phyloP scores from a whole-genome alignment of 106 monocot species.

The Ottelia alismoides region DNA sequence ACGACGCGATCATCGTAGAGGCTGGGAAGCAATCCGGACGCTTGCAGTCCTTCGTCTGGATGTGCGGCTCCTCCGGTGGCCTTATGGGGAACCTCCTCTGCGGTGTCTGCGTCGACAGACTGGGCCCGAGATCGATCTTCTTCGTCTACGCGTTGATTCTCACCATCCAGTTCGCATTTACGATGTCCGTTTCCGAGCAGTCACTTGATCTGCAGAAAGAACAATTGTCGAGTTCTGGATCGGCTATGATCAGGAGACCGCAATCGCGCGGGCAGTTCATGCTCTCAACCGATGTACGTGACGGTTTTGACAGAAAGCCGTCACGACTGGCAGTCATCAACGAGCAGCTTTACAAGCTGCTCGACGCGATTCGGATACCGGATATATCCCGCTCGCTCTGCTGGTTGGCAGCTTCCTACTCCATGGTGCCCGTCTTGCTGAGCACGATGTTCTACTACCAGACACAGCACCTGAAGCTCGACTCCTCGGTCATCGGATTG shows the following conservation, averaged over 20 bases:
- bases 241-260: not conserved
- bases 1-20: conserved; percentile 74
- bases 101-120: conserved; percentile 25
- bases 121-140: conserved; percentile 45
- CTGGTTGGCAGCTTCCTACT: conserved; percentile 57
- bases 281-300: conserved; percentile 19
- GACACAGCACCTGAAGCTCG: conserved; percentile 47
- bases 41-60: conserved; percentile 64
- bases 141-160: conserved; percentile 39
- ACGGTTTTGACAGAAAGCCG: conserved; percentile 29
- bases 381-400: conserved; percentile 36
- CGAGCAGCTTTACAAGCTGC: conserved; percentile 20
- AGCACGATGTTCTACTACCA: conserved; percentile 77
- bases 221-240: not conserved
- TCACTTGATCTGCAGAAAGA: conserved; percentile 27
- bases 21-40: conserved; percentile 38
- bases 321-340: conserved; percentile 19
- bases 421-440: conserved; percentile 31
- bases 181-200: conserved; percentile 28
- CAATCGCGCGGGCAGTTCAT: conserved; percentile 21
- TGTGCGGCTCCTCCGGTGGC: conserved; percentile 34
- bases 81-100: conserved; percentile 53
- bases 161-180: conserved; percentile 32
- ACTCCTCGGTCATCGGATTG: conserved; percentile 44
- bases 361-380: conserved; percentile 23